Percentiles rank a stretch among this genome's conserved stretches.
phyloP scores from a whole-genome alignment of 2,329 filamentous ascomycete species.

The Aspergillus clavatus region DNA sequence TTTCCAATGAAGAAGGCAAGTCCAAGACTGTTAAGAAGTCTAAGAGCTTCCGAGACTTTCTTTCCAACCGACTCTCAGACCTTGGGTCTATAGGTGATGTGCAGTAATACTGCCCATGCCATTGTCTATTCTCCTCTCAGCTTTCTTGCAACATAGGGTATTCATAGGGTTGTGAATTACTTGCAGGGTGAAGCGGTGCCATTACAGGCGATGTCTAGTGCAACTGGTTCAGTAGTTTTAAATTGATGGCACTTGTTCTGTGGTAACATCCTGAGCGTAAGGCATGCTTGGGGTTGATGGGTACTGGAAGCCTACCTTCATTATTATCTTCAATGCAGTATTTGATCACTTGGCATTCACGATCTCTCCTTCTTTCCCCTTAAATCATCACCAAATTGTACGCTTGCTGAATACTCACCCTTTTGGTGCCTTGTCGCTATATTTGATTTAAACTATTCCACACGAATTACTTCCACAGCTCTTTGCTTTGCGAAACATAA shows the following conservation, averaged over 20 bases:
- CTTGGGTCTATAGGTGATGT: conserved; percentile 3
- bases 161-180: neutral
- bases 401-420: no score
- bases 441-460: neutral
- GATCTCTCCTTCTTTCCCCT: neutral
- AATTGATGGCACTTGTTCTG: no score
- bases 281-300: neutral
- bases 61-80: conserved; percentile 12
- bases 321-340: neutral
- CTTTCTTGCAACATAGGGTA: neutral
- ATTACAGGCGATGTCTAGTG: neutral
- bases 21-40: conserved; percentile 18
- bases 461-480: no score
- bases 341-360: neutral
- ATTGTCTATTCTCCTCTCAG: neutral
- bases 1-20: conserved; percentile 6
- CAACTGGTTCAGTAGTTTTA: neutral
- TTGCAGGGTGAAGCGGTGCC: neutral
- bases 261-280: no score
- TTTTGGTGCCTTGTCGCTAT: no score
- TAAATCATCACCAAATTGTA: no score
- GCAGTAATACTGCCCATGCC: conserved; percentile 1
- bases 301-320: neutral
- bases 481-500: no score
- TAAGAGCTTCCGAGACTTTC: conserved; percentile 21